Evolutionary conservation across 1,284 basidiomycete species (phyloP).

Genomic region (Malassezia obtusa): DNA sequence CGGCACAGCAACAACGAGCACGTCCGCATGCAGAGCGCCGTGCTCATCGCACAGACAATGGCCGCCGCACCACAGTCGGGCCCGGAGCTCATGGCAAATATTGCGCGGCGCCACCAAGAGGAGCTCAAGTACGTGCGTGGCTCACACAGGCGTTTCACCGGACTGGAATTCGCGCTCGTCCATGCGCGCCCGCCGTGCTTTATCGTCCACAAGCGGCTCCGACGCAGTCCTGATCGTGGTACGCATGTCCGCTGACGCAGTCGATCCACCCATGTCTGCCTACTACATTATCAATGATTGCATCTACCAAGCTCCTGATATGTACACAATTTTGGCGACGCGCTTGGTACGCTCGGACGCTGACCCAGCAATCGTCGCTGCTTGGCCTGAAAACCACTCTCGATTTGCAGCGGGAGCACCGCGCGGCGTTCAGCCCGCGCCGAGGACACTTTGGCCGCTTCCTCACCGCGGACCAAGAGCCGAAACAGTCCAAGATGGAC

Average conservation of each 20-base stretch:
- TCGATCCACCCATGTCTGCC: constrained; percentile 21
- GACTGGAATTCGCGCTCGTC: constrained; percentile 37
- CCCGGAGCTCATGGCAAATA: background rate
- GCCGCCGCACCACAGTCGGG: background rate
- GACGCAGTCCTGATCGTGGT: background rate
- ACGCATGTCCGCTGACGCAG: background rate
- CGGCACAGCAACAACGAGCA: constrained; percentile 40
- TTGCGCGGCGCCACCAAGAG: constrained; percentile 18
- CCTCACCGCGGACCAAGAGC: constrained; percentile 5
- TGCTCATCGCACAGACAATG: constrained; percentile 1
- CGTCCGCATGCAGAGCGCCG: constrained; percentile 42
- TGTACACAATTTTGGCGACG: constrained; percentile 32
- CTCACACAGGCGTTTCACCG: constrained; percentile 25
- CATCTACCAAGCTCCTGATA: constrained; percentile 39
- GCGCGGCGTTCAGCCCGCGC: constrained; percentile 28
- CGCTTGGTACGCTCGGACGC: constrained; percentile 22
- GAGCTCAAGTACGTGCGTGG: constrained; percentile 21
- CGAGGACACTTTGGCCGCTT: constrained; percentile 36
- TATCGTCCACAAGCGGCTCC: constrained; percentile 31
- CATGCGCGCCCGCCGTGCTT: constrained; percentile 28
- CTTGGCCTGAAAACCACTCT: constrained; percentile 24
- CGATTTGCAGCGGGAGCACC: constrained; percentile 19
- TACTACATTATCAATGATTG: constrained; percentile 41
- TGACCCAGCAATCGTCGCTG: constrained; percentile 30
- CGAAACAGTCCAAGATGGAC: background rate